Conservation (phyloP, 1,284 basidiomycete genomes). For the Sporisorium graminicola region DNA sequence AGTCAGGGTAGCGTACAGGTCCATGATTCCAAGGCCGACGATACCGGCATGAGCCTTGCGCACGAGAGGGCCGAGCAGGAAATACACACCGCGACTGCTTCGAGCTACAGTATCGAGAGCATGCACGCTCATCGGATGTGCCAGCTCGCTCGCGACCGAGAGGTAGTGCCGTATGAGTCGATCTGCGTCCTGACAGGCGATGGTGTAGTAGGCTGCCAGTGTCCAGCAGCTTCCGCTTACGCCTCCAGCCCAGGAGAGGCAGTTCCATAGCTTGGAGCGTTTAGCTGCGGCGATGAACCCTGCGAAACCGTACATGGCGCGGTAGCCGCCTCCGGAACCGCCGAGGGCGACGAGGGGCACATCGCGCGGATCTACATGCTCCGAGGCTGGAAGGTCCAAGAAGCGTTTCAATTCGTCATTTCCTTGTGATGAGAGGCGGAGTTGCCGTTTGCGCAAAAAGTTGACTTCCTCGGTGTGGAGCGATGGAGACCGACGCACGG, state of each 20-base stretch:
- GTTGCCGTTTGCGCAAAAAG: slow-evolving; percentile 44
- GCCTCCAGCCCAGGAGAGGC: slow-evolving; percentile 63
- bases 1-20: slow-evolving; percentile 65
- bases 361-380: slow-evolving; percentile 66
- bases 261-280: slow-evolving; percentile 62
- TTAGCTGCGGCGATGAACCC: slow-evolving; percentile 62
- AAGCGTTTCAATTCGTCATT: slow-evolving; percentile 40
- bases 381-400: slow-evolving; percentile 52
- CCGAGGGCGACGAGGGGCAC: slow-evolving; percentile 68
- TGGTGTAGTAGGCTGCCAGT: slow-evolving; percentile 60
- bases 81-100: slow-evolving; percentile 60
- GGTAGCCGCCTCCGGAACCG: slow-evolving; percentile 69
- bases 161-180: slow-evolving; percentile 57
- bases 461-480: slow-evolving; percentile 51
- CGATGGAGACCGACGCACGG: slow-evolving; percentile 50
- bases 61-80: slow-evolving; percentile 62
- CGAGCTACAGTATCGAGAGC: slow-evolving; percentile 63
- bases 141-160: slow-evolving; percentile 57
- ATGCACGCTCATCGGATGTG: slow-evolving; percentile 64
- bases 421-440: slow-evolving; percentile 41
- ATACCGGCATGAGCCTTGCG: slow-evolving; percentile 58
- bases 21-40: slow-evolving; percentile 66
- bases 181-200: slow-evolving; percentile 49
- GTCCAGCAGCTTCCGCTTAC: slow-evolving; percentile 70
- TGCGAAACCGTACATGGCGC: slow-evolving; percentile 65